Percentiles rank a stretch among this genome's conserved stretches.
These are phyloP conservation scores for Paraleonurus japonicus DNA, from an alignment of 257 asterid species.

Conservation along the genomic window DNA sequence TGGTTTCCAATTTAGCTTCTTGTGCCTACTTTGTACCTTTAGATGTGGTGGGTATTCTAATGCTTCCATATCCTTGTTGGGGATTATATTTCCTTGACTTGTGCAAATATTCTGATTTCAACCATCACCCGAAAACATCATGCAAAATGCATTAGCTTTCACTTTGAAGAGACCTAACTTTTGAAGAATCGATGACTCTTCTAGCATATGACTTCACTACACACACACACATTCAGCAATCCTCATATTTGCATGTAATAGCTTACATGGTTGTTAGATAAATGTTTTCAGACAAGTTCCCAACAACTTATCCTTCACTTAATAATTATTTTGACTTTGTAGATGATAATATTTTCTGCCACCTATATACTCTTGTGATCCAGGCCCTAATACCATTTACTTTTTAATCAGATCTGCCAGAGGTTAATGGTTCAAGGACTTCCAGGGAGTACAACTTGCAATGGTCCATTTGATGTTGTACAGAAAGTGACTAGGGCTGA, in stretches of 20 bases:
- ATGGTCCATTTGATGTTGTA: slow-evolving; percentile 69
- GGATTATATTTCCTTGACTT: slow-evolving; percentile 13
- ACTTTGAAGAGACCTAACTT: too few relatives aligned
- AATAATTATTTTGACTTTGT: background rate
- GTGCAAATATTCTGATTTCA: background rate
- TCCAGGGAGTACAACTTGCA: slow-evolving; percentile 69
- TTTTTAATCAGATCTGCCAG: slow-evolving; percentile 60
- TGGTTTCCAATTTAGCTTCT: slow-evolving; percentile 80
- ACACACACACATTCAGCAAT: too few relatives aligned
- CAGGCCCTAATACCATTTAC: slow-evolving; percentile 1
- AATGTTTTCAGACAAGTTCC: too few relatives aligned
- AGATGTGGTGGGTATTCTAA: slow-evolving; percentile 71
- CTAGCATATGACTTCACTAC: background rate
- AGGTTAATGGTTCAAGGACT: slow-evolving; percentile 96
- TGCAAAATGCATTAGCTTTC: background rate
- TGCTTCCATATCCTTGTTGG: slow-evolving; percentile 28
- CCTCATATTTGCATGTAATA: too few relatives aligned
- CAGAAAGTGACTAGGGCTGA: slow-evolving; percentile 63
- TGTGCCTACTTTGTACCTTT: slow-evolving; percentile 85
- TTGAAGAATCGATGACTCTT: background rate
- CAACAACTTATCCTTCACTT: background rate
- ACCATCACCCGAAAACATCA: background rate
- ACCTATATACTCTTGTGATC: background rate
- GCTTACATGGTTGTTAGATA: background rate
- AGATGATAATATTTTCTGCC: background rate